Conservation (phyloP, 1,284 basidiomycete species). For the Puccinia horiana region DNA sequence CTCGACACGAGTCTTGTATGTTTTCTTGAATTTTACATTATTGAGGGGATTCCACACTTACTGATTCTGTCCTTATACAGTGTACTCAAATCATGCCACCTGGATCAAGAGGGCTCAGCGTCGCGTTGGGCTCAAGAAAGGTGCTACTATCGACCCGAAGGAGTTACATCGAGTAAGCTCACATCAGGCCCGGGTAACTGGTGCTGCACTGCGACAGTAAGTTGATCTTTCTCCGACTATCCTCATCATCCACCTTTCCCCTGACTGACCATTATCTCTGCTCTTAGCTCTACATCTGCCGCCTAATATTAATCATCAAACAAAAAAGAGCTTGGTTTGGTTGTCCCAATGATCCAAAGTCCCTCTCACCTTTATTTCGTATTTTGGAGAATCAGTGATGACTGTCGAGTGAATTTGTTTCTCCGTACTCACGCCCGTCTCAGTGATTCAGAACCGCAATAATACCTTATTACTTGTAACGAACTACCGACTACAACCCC, state of each 20-base stretch:
- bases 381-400: background rate
- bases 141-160: conserved; percentile 42
- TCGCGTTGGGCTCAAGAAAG: conserved; percentile 45
- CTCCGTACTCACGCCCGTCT: no score
- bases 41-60: no score
- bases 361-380: background rate
- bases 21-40: background rate
- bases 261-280: background rate
- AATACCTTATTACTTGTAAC: no score
- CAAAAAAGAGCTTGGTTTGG: background rate
- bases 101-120: conserved; percentile 48
- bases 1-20: conserved; percentile 44
- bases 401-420: no score
- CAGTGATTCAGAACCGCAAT: no score
- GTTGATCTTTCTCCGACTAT: background rate
- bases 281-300: conserved; percentile 5
- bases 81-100: conserved; percentile 47
- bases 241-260: background rate
- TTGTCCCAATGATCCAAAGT: background rate
- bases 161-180: conserved; percentile 42
- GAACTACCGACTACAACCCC: background rate
- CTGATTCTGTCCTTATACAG: background rate
- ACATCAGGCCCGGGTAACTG: conserved; percentile 44
- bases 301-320: background rate
- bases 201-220: conserved; percentile 35